These are phyloP conservation scores for Tricholoma sp. DNA, from an alignment of 768 basidiomycete species.

Conservation along the genomic window DNA sequence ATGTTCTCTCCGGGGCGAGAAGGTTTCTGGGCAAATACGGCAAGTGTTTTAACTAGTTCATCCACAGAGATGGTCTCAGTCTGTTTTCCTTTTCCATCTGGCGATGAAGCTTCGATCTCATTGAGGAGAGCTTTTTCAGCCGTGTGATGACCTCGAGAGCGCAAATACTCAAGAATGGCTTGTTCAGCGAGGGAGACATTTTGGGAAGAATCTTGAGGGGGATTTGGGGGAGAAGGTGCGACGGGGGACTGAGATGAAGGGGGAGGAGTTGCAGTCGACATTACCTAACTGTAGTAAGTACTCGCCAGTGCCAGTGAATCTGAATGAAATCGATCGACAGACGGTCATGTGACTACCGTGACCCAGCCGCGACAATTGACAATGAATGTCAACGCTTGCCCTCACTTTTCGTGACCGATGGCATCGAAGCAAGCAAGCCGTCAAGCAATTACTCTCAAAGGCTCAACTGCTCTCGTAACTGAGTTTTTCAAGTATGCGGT, in stretches of 20 bases:
- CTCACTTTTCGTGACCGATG: conserved; percentile 21
- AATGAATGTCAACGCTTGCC: conserved; percentile 16
- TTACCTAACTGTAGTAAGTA: too few species aligned
- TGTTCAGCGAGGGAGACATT: conserved; percentile 35
- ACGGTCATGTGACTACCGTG: conserved; percentile 27
- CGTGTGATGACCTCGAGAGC: conserved; percentile 38
- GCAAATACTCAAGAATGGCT: conserved; percentile 44
- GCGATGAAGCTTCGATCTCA: conserved; percentile 37
- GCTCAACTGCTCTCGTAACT: conserved; percentile 88
- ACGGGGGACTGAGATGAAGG: conserved; percentile 45
- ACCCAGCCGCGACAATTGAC: background rate
- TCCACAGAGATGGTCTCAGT: conserved; percentile 39
- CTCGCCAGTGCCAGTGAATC: too few species aligned
- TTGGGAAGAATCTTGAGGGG: conserved; percentile 27
- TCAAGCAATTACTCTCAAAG: conserved; percentile 91
- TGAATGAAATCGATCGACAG: too few species aligned
- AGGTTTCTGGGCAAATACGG: conserved; percentile 67
- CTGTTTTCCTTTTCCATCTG: conserved; percentile 39
- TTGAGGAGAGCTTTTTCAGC: conserved; percentile 47
- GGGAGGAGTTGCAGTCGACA: conserved; percentile 37
- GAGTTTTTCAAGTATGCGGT: conserved; percentile 99
- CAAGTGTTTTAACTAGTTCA: conserved; percentile 51
- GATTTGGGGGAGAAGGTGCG: conserved; percentile 41
- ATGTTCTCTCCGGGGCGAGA: conserved; percentile 65
- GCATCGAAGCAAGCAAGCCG: conserved; percentile 49